Base-by-base conservation (phyloP, 1,139 yeast genomes). In the Lodderomyces parapsilosis region DNA sequence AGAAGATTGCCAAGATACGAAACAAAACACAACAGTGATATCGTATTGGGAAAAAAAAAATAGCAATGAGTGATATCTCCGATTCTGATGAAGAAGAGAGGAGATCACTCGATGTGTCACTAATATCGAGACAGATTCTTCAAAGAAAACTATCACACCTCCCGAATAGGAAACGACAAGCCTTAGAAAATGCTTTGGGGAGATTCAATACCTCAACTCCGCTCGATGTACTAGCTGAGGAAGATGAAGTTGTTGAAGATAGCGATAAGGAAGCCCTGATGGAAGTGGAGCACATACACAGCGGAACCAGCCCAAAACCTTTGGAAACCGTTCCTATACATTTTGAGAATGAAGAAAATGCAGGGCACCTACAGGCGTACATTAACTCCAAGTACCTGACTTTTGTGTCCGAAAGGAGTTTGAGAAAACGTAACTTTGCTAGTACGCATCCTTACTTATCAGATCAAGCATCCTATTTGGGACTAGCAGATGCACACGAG, bases 381-480 rank as follows among this genome's bases (percentile, higher is more conserved):
- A 25, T 51, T n/a, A 43, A 49, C 36, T 41, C 53, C 7, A 36
- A 47, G 28, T 40, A 38, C 20, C 30, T 31, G 15, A 38, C 39
- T 14, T 20, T 40, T 1, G 24, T 48, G 5, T 46, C 56, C 2
- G 47, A 68, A 39, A 50, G 78, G 43, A 71, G 74, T 6, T 55
- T 74, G 17, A 56, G 79, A 6, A 70, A 71, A 50, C 55, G 79
- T 22, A 73, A 68, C 39, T 74, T 74, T 49, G 67, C 78, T 2
- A 68, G 74, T 52, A 64, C 76, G 2, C 76, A 72, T 52, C 79
- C 79, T 0, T 74, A 74, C 48, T 50, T 74, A 18, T 73, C 76
- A 2, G 79, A 74, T 48, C 76, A 71, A 47, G 76, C 76, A 2
- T 74, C 70, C 46, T 73, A 72, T 59, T 57, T 74, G 38, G 78